Base-by-base conservation (phyloP, 2,329 filamentous ascomycete genomes). In the Elsinoe necatrix region DNA sequence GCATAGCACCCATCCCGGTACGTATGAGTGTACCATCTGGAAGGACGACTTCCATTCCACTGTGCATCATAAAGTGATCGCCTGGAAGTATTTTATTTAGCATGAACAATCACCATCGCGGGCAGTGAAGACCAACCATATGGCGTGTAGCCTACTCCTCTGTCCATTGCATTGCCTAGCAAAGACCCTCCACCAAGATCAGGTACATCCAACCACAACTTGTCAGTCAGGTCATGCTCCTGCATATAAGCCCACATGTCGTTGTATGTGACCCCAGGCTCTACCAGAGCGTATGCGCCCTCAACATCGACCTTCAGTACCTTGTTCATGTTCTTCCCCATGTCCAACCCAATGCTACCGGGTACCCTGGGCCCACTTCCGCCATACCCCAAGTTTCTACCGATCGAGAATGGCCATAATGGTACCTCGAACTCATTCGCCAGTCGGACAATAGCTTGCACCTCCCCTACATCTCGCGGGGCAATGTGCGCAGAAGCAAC, bases 201-300 rank as follows among this genome's bases (percentile, higher is more conserved):
- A 5, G 68, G 68, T 1, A 60, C 62, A 56, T 76, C 74, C 14
- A 76, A 65, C 75, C 74, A 77, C 34, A 77, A 63, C 14, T 62
- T 63, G 2, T 65, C 62, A 2, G 51, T 47, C 4, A 77, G 62
- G 20, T 70, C 69, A 52, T 71, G 65, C 62, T 70, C 65, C 59
- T 71, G 66, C n/a, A 80, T 64, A 54, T 77, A 71, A n/a, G 80
- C 71, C 59, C 81, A 72, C 6, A 82, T 67, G 25, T 72, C 72
- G 56, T 75, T 73, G 62, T 75, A 81, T 0, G 78, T 77, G 0
- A 82, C 79, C 0, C 80, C 79, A 0, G 80, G 80, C 63, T 82
- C 79, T 3, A 82, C 71, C 0, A 82, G 66, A 41, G 72, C 76
- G 56, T 71, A 78, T 18, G 75, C 76, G 41, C 72, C 73, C 14